Conservation (phyloP, 306 rosid genomes). For the Pyrus pyrifolia region DNA sequence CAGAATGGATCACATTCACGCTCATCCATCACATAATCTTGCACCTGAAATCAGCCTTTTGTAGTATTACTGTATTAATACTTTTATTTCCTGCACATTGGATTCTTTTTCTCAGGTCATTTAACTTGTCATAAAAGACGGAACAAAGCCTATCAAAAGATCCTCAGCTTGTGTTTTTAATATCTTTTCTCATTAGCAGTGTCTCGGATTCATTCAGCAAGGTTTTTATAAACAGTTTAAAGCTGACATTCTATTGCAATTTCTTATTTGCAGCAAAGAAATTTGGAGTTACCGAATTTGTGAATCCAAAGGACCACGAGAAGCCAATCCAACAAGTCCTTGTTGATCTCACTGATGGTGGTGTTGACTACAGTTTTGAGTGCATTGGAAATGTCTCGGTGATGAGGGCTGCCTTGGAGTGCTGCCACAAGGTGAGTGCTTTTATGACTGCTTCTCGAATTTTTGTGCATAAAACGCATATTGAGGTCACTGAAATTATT, state of each 20-base stretch:
- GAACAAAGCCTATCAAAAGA: not conserved
- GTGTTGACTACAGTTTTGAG: conserved; percentile 94
- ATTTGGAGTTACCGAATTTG: conserved; percentile 84
- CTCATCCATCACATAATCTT: not conserved
- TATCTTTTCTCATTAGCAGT: not conserved
- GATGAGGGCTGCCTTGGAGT: conserved; percentile 93
- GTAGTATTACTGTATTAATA: not conserved
- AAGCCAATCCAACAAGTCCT: conserved; percentile 89
- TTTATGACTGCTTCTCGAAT: conserved; percentile 10
- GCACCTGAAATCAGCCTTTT: not conserved
- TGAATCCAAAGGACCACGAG: conserved; percentile 86
- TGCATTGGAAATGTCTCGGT: conserved; percentile 93
- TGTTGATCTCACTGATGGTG: conserved; percentile 81
- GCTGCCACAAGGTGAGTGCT: conserved; percentile 81
- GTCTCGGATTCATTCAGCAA: not conserved
- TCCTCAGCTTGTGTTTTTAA: not conserved
- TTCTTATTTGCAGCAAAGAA: conserved; percentile 59
- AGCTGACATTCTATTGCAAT: conserved; percentile 1
- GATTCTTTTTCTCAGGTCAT: not conserved
- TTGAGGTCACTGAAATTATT: conserved; percentile 6
- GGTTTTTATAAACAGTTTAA: not conserved
- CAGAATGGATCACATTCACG: not conserved
- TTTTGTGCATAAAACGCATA: not conserved
- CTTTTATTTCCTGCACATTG: not conserved
- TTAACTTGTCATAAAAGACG: not conserved